Conservation (phyloP, 2,329 filamentous ascomycete species). For the Cercospora canescens region DNA sequence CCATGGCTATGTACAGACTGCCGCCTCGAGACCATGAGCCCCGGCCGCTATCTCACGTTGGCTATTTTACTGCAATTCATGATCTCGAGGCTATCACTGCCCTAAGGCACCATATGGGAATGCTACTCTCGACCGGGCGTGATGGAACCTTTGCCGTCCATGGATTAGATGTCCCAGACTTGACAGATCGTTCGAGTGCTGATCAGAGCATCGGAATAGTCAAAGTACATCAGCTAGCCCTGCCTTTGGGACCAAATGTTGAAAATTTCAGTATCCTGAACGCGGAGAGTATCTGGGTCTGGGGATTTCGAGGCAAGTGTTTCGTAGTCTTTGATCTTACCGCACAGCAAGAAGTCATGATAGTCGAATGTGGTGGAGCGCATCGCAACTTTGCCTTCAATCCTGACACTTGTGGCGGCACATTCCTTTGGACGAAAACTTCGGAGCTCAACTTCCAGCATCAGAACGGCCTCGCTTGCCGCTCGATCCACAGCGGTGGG, state of each 20-base stretch:
- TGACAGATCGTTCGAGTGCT: slow-evolving; percentile 15
- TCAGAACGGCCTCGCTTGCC: slow-evolving; percentile 20
- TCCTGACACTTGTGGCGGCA: slow-evolving; percentile 42
- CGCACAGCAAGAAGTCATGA: slow-evolving; percentile 66
- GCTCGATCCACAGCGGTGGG: slow-evolving; percentile 63
- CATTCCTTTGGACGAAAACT: slow-evolving; percentile 77
- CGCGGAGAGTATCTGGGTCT: slow-evolving; percentile 63
- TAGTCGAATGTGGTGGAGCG: slow-evolving; percentile 78
- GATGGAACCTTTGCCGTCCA: slow-evolving; percentile 76
- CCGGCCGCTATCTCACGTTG: neutral
- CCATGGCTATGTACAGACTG: slow-evolving; percentile 44
- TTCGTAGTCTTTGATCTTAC: slow-evolving; percentile 84
- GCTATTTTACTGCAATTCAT: slow-evolving; percentile 38
- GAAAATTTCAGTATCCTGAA: slow-evolving; percentile 67
- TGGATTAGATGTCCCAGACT: slow-evolving; percentile 27
- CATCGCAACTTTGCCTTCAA: slow-evolving; percentile 73
- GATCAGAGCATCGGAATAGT: slow-evolving; percentile 39
- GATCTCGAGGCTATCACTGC: slow-evolving; percentile 67
- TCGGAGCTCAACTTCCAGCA: slow-evolving; percentile 28
- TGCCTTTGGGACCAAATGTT: slow-evolving; percentile 73
- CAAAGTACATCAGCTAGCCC: slow-evolving; percentile 66
- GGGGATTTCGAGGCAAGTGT: slow-evolving; percentile 76
- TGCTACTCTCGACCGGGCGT: slow-evolving; percentile 70
- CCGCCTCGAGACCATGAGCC: neutral
- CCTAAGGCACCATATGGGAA: slow-evolving; percentile 44